phyloP scores from a whole-genome alignment of 2,329 filamentous ascomycete species.

The Fusarium anguioides region DNA sequence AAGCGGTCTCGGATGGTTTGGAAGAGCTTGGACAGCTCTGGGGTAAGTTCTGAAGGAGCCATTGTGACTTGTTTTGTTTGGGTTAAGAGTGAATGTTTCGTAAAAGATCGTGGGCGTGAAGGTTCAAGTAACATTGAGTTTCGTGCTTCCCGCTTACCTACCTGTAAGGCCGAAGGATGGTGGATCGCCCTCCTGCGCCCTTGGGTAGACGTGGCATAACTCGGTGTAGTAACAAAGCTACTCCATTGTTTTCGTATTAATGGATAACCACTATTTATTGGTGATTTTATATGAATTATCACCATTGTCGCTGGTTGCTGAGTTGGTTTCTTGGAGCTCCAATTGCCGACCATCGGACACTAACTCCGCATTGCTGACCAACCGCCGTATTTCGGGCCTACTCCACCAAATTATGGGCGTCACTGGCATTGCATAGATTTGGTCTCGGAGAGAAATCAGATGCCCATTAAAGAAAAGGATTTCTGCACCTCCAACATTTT shows the following conservation, averaged over 20 bases:
- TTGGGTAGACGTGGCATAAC: neutral
- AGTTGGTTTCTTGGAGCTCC: neutral
- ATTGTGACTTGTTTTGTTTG: neutral
- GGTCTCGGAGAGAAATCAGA: too few relatives aligned
- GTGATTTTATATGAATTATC: neutral
- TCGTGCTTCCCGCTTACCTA: too few relatives aligned
- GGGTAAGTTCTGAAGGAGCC: constrained; percentile 12
- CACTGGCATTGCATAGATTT: too few relatives aligned
- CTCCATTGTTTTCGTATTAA: neutral
- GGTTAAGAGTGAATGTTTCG: neutral
- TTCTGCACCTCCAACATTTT: neutral
- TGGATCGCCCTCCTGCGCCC: neutral
- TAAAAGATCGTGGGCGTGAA: neutral
- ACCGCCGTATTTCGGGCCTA: too few relatives aligned
- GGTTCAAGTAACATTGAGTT: neutral
- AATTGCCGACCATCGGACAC: neutral
- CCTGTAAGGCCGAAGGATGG: neutral
- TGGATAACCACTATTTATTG: neutral
- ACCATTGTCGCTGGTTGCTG: neutral
- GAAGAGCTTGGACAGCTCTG: constrained; percentile 26
- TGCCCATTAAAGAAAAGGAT: neutral
- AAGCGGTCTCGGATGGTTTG: constrained; percentile 27
- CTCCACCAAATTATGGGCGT: too few relatives aligned
- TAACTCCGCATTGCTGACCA: neutral
- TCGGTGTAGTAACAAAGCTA: neutral